Evolutionary conservation across 2,329 filamentous ascomycete genomes (phyloP).

Genomic region (Akanthomyces lecanii): DNA sequence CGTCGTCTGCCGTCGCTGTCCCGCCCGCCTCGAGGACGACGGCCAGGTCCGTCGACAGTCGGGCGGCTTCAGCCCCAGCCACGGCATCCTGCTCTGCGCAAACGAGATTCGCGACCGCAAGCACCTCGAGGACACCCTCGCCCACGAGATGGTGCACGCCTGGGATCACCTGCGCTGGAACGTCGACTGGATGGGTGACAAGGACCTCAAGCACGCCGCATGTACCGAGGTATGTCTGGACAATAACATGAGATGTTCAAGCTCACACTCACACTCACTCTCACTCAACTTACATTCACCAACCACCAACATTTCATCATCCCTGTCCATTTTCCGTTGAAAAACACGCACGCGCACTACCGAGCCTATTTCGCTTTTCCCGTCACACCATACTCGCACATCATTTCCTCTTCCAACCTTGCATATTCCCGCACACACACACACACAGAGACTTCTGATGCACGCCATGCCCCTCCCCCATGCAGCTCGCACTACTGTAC

Average conservation of each 20-base stretch:
- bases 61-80: slow-evolving; percentile 81
- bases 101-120: slow-evolving; percentile 79
- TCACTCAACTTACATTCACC: neutral
- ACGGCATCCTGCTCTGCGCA: slow-evolving; percentile 88
- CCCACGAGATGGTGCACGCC: slow-evolving; percentile 97
- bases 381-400: neutral
- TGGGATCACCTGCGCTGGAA: slow-evolving; percentile 93
- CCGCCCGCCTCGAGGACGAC: slow-evolving; percentile 50
- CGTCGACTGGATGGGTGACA: slow-evolving; percentile 70
- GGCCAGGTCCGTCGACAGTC: slow-evolving; percentile 60
- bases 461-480: neutral
- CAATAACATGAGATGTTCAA: slow-evolving; percentile 8
- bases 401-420: slow-evolving; percentile 8
- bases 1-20: slow-evolving; percentile 78
- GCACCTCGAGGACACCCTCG: slow-evolving; percentile 87
- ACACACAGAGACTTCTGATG: neutral
- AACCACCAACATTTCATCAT: neutral
- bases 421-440: slow-evolving; percentile 5
- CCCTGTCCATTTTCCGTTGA: neutral
- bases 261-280: slow-evolving; percentile 6
- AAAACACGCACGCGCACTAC: neutral
- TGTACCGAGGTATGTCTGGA: slow-evolving; percentile 74
- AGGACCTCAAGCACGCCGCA: slow-evolving; percentile 78
- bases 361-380: neutral
- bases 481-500: slow-evolving; percentile 16